phyloP scores from a whole-genome alignment of 164 flowering plant genomes.

The Annona cherimola region DNA sequence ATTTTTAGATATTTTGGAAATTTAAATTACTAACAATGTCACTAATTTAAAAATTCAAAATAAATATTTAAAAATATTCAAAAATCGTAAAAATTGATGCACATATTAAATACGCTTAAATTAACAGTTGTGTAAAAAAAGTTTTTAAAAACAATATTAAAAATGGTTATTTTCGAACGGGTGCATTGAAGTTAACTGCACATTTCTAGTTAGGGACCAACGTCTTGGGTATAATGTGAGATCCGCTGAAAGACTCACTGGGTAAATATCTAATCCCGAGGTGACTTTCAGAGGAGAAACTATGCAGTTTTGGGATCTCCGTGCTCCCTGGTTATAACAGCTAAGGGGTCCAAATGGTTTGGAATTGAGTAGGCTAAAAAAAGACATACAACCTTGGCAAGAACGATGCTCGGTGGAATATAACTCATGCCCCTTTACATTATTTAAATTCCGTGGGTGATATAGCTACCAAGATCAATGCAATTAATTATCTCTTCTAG shows the following conservation, averaged over 20 bases:
- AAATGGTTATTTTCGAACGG: too few relatives aligned
- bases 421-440: neutral
- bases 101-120: too few relatives aligned
- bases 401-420: neutral
- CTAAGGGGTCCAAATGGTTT: slow-evolving; percentile 1
- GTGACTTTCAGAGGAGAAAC: slow-evolving; percentile 17
- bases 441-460: neutral
- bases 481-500: too few relatives aligned
- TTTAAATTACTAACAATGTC: too few relatives aligned
- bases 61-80: too few relatives aligned
- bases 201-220: neutral
- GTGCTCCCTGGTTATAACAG: slow-evolving; percentile 21
- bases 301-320: slow-evolving; percentile 17
- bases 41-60: too few relatives aligned
- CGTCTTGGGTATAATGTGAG: neutral
- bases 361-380: neutral
- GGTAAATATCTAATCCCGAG: slow-evolving; percentile 2
- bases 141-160: too few relatives aligned
- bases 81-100: too few relatives aligned
- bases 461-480: too few relatives aligned
- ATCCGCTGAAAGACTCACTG: slow-evolving; percentile 1
- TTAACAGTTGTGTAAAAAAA: too few relatives aligned
- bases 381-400: slow-evolving; percentile 1
- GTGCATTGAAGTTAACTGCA: too few relatives aligned
- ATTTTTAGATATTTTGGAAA: too few relatives aligned